These are phyloP conservation scores for Aureobasidium sp. DNA, from an alignment of 2,329 filamentous ascomycete species.

Conservation along the genomic window DNA sequence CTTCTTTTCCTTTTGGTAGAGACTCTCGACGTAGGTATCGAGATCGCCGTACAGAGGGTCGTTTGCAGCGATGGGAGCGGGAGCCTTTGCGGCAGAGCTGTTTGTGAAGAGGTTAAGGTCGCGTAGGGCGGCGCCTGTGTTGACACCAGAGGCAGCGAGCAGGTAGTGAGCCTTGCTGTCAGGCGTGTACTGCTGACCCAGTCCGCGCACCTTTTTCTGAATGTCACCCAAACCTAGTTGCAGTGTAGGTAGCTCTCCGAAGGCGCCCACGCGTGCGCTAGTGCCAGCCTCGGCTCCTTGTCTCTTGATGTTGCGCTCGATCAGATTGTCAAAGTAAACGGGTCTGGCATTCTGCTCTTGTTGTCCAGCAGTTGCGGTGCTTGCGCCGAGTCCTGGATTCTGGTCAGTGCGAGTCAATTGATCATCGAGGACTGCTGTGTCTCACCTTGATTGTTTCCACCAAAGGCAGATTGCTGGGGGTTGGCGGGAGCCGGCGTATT, in stretches of 20 bases:
- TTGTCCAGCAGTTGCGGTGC: slow-evolving; percentile 20
- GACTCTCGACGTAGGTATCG: slow-evolving; percentile 70
- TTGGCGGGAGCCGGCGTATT: neutral
- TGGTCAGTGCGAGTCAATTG: neutral
- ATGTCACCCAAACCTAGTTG: slow-evolving; percentile 91
- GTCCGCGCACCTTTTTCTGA: slow-evolving; percentile 63
- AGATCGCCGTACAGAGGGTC: slow-evolving; percentile 47
- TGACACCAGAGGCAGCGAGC: slow-evolving; percentile 86
- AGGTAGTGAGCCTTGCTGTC: slow-evolving; percentile 68
- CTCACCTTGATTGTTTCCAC: slow-evolving; percentile 7
- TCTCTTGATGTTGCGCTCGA: slow-evolving; percentile 60
- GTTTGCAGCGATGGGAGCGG: slow-evolving; percentile 25
- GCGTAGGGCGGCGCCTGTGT: slow-evolving; percentile 75
- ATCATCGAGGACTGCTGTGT: neutral
- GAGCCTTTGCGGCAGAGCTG: slow-evolving; percentile 17
- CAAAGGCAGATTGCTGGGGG: neutral
- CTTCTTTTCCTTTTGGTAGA: slow-evolving; percentile 84
- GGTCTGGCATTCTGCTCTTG: slow-evolving; percentile 38
- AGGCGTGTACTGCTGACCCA: slow-evolving; percentile 56
- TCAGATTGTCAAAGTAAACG: slow-evolving; percentile 57
- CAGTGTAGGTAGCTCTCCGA: slow-evolving; percentile 77
- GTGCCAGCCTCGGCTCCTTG: slow-evolving; percentile 58
- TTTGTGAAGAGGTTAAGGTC: slow-evolving; percentile 51
- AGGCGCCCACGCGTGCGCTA: slow-evolving; percentile 29
- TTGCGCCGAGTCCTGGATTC: neutral